Evolutionary conservation across 306 rosid genomes (phyloP), one percentile per base, ranked within the genome.

Genomic region (Medicago arabica): DNA sequence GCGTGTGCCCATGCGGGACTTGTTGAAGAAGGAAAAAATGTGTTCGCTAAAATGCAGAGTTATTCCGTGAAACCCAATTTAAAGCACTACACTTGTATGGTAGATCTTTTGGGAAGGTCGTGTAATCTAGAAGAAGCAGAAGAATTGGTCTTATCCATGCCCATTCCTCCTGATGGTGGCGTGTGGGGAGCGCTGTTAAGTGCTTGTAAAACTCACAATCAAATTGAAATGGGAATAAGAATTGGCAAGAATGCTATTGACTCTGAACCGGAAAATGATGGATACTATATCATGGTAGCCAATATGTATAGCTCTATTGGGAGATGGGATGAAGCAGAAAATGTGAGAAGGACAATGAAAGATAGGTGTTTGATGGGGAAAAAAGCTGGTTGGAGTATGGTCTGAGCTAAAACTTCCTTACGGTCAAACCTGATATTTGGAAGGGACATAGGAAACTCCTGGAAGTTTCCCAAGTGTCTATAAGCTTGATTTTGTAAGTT

Each of bases 1-100:
- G 90, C 98, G 41, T 92, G 96, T 17, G 83, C 78, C 41, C 91
- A 89, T 82, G 84, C 85, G 8, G 98, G 98, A 36, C 86, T 82
- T 28, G 85, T 88, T 16, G 88, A 87, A 72, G 90, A 90, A 87
- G 98, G 96, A 77, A 87, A 78, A 75, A 17, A 43, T 64, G 60
- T 90, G 62, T 89, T 92, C 10, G 16, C 74, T 67, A 83, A 77
- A 75, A 89, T 90, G 94, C 84, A 78, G 67, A 75, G 82, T 21
- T 82, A 80, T 80, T 77, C 82, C 46, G 39, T 89, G 43, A 75
- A 80, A 41, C 94, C 92, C 39, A 81, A 83, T 75, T 81, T 89
- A 76, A 92, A 90, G 88, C 98, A 92, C 83, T 88, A 86, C 86
- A 87, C 98, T 66, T 87, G 91, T 77, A 90, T 90, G 92, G 88